Evolutionary conservation across 129 eudicot genomes (phyloP).

Genomic region (Gnaphalium uliginosum): DNA sequence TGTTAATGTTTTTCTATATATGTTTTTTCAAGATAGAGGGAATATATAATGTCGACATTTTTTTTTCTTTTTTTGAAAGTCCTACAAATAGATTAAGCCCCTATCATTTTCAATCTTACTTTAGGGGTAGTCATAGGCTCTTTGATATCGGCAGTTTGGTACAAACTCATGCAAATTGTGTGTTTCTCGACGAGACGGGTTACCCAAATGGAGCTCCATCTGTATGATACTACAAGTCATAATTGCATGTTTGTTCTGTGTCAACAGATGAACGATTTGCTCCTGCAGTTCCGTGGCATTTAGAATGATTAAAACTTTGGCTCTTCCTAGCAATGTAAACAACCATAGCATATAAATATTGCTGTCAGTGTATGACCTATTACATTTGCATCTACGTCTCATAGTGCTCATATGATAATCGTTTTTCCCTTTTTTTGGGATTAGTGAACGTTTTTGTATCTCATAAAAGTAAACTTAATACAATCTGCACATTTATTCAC

Average conservation of each 20-base stretch:
- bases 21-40: too few relatives aligned
- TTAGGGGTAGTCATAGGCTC: too few relatives aligned
- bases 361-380: neutral
- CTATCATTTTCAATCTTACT: too few relatives aligned
- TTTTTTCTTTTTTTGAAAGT: too few relatives aligned
- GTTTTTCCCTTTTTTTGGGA: neutral
- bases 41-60: too few relatives aligned
- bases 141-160: too few relatives aligned
- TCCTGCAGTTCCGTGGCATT: slow-evolving; percentile 20
- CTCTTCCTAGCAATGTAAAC: slow-evolving; percentile 21
- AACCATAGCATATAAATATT: neutral
- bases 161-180: too few relatives aligned
- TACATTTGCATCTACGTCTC: neutral
- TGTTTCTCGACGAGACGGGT: too few relatives aligned
- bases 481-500: neutral
- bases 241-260: slow-evolving; percentile 15
- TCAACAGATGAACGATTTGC: slow-evolving; percentile 22
- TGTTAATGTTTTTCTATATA: too few relatives aligned
- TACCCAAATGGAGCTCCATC: too few relatives aligned
- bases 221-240: neutral
- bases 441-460: neutral
- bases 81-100: too few relatives aligned
- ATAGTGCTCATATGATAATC: neutral
- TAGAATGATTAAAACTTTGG: slow-evolving; percentile 53
- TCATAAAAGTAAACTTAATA: neutral